Base-by-base conservation (phyloP, 148 eudicot species). In the Diospyros kaki region DNA sequence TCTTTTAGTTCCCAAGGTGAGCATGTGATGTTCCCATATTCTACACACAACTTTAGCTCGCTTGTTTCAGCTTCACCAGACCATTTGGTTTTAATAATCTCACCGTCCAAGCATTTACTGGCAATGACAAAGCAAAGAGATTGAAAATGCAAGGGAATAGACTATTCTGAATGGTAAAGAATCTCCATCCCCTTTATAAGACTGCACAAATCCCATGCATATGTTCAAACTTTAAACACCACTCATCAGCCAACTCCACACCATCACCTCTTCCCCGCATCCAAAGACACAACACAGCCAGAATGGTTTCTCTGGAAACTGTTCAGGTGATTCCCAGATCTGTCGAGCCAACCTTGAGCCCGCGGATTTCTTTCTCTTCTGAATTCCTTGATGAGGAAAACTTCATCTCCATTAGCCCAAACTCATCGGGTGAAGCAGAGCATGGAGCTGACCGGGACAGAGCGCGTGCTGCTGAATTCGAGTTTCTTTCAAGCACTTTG, bases 351-450 rank as follows among this genome's bases (percentile, higher is more conserved):
- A 69, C 41, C 40, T 71, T 84, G 5, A 77, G 88, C 45, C 93
- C 98, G 0, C 84, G 95, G 63, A 85, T 92, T 66, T 95, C 97
- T 2, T 90, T 90, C 78, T 95, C 98, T 11, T 77, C 87, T 9
- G 98, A 94, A 2, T 87, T 89, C 51, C 81, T 87, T 3, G 92
- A 94, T 56, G 96, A 90, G 4, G 79, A 66, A 43, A 80, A 84
- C 72, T 92, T 86, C 86, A 89, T 92, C 51, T 83, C 93, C 74
- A 90, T 91, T 7, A 88, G 80, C 75, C 92, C 92, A 38, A 76
- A 73, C 43, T 76, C 95, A 6, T 78, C 76, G 1, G 43, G 81
- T 0, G 77, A 81, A 10, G 78, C 70, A 48, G 82, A 85, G n/a
- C 68, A 44, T 12, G 81, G 78, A 51, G 74, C 45, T 3, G 79